Percentiles rank a stretch among this genome's conserved stretches.
Evolutionary conservation across 805 yeast species (phyloP).

Genomic region (Ogataea methylovora): DNA sequence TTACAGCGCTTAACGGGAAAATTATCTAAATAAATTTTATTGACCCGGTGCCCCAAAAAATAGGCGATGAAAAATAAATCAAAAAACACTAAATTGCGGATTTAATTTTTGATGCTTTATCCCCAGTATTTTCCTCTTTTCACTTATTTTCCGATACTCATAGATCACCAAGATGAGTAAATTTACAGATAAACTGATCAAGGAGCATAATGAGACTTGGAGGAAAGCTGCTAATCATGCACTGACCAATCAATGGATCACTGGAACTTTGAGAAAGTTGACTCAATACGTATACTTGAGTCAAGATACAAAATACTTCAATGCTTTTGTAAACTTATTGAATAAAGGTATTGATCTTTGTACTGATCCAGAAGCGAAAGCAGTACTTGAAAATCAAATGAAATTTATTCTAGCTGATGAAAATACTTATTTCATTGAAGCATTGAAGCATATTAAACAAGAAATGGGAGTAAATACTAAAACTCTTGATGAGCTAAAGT

Average conservation of each 20-base stretch:
- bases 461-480: slow-evolving; percentile 7
- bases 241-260: slow-evolving; percentile 37
- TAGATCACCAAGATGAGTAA: too few species aligned
- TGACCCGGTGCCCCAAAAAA: too few species aligned
- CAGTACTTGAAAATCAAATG: slow-evolving; percentile 39
- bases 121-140: too few species aligned
- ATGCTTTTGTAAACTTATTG: slow-evolving; percentile 31
- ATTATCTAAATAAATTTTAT: too few species aligned
- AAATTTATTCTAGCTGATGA: slow-evolving; percentile 44
- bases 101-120: too few species aligned
- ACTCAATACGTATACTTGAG: slow-evolving; percentile 35
- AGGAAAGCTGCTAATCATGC: slow-evolving; percentile 29
- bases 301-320: slow-evolving; percentile 44
- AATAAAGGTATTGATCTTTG: slow-evolving; percentile 34
- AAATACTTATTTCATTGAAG: slow-evolving; percentile 37
- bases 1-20: too few species aligned
- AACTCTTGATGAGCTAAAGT: slow-evolving; percentile 5
- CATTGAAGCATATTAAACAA: slow-evolving; percentile 18
- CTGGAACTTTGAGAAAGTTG: slow-evolving; percentile 35
- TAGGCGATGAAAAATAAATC: too few species aligned
- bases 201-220: slow-evolving; percentile 17
- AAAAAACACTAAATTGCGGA: too few species aligned
- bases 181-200: slow-evolving; percentile 16
- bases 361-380: slow-evolving; percentile 29
- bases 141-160: too few species aligned